These are phyloP conservation scores for Paraphoma chrysanthemicola DNA, from an alignment of 2,329 filamentous ascomycete species.

Conservation along the genomic window DNA sequence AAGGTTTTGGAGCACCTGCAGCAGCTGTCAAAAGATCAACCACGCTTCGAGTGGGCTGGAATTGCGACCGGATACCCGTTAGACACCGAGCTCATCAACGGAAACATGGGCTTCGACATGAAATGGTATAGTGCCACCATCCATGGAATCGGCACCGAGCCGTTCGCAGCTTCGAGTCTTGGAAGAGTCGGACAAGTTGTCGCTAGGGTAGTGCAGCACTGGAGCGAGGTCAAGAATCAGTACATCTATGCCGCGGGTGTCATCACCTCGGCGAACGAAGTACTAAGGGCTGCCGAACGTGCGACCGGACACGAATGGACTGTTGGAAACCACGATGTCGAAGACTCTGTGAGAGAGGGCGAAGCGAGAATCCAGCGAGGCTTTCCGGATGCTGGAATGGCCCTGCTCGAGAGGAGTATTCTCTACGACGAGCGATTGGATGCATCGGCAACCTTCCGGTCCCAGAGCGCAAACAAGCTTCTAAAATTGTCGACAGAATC, in stretches of 20 bases:
- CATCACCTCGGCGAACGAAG: conserved; percentile 41
- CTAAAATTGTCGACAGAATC: conserved; percentile 27
- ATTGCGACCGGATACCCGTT: conserved; percentile 45
- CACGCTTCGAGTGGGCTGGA: conserved; percentile 42
- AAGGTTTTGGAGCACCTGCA: conserved; percentile 40
- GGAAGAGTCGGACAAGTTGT: conserved; percentile 40
- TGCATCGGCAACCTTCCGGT: conserved; percentile 32
- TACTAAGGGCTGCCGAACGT: conserved; percentile 39
- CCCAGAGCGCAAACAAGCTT: conserved; percentile 25
- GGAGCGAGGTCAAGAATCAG: conserved; percentile 43
- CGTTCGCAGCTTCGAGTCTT: conserved; percentile 46
- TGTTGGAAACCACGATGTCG: conserved; percentile 39
- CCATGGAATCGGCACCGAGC: conserved; percentile 43
- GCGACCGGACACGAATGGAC: conserved; percentile 35
- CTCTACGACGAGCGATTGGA: conserved; percentile 43
- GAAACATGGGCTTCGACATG: conserved; percentile 48
- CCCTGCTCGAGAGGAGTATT: conserved; percentile 47
- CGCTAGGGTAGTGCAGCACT: conserved; percentile 32
- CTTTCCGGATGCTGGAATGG: conserved; percentile 48
- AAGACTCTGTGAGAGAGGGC: conserved; percentile 46
- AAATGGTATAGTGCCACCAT: conserved; percentile 50
- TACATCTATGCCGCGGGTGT: conserved; percentile 45
- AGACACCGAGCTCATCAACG: conserved; percentile 39
- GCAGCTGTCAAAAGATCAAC: conserved; percentile 7
- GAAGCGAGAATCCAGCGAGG: conserved; percentile 44